phyloP scores from a whole-genome alignment of 805 yeast genomes.

The Yamadazyma akitaensis region DNA sequence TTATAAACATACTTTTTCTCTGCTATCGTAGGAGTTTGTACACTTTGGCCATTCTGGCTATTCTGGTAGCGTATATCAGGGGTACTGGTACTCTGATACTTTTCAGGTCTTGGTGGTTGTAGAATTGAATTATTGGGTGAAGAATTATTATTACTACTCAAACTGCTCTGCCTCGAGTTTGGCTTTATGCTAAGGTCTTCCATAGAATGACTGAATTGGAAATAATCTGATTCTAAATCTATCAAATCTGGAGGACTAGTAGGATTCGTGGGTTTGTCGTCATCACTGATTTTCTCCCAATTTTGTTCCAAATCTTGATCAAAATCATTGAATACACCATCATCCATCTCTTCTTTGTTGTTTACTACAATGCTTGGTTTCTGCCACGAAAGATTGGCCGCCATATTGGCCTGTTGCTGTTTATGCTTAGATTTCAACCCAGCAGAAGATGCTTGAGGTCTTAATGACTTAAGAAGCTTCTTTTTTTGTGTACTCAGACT shows the following conservation, averaged over 20 bases:
- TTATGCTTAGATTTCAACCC: constrained; percentile 7
- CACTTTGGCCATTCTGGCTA: background rate
- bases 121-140: constrained; percentile 13
- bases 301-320: constrained; percentile 33
- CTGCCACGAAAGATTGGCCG: constrained; percentile 31
- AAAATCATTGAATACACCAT: constrained; percentile 34
- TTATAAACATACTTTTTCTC: constrained; percentile 26
- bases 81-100: constrained; percentile 8
- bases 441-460: constrained; percentile 17
- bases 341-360: constrained; percentile 13
- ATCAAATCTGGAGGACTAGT: constrained; percentile 51
- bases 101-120: constrained; percentile 10
- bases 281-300: constrained; percentile 27
- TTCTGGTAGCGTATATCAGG: constrained; percentile 8
- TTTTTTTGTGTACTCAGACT: constrained; percentile 8
- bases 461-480: constrained; percentile 29
- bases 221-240: constrained; percentile 64
- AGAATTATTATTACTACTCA: constrained; percentile 4
- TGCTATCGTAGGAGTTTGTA: constrained; percentile 1
- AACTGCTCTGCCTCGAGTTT: constrained; percentile 6
- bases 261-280: constrained; percentile 2
- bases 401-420: constrained; percentile 24
- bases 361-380: constrained; percentile 13
- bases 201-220: constrained; percentile 16
- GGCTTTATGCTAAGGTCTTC: constrained; percentile 23